These are phyloP conservation scores for Candida chauliodis DNA, from an alignment of 805 yeast genomes.

Conservation along the genomic window DNA sequence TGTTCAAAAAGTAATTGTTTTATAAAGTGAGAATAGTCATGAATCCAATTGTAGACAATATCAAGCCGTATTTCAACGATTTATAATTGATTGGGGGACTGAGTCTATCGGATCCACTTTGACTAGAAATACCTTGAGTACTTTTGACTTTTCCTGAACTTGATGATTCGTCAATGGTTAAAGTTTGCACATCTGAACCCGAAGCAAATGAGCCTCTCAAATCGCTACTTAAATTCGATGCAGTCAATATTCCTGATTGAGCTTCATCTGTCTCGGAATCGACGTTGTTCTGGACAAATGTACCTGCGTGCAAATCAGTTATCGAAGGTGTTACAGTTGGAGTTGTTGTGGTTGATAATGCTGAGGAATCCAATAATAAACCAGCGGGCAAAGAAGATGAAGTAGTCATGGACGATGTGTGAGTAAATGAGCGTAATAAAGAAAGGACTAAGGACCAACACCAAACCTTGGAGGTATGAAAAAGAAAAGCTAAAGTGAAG, in stretches of 20 bases:
- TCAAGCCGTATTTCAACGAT: constrained; percentile 1
- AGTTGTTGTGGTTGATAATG: not conserved
- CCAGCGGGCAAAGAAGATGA: constrained; percentile 1
- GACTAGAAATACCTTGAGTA: constrained; percentile 1
- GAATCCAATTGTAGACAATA: not conserved
- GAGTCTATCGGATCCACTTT: not conserved
- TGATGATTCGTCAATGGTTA: not conserved
- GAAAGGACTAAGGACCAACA: not conserved
- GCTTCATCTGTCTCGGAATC: not conserved
- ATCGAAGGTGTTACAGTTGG: constrained; percentile 7
- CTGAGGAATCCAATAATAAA: not conserved
- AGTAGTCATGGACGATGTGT: not conserved
- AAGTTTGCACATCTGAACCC: constrained; percentile 5
- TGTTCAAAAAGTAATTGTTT: not conserved
- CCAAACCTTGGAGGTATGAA: not conserved
- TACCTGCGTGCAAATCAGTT: constrained; percentile 4
- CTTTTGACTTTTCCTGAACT: not conserved
- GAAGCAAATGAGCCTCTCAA: not conserved
- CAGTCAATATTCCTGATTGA: not conserved
- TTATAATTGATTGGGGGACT: not conserved
- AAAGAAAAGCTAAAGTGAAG: not conserved
- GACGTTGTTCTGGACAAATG: not conserved
- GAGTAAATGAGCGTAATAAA: not conserved
- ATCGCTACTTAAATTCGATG: not conserved
- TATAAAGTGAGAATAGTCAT: not conserved